Percentiles rank a stretch among this genome's conserved stretches.
Evolutionary conservation across 139 green algal species (phyloP).

Genomic region (Chlamydomonas sp.): DNA sequence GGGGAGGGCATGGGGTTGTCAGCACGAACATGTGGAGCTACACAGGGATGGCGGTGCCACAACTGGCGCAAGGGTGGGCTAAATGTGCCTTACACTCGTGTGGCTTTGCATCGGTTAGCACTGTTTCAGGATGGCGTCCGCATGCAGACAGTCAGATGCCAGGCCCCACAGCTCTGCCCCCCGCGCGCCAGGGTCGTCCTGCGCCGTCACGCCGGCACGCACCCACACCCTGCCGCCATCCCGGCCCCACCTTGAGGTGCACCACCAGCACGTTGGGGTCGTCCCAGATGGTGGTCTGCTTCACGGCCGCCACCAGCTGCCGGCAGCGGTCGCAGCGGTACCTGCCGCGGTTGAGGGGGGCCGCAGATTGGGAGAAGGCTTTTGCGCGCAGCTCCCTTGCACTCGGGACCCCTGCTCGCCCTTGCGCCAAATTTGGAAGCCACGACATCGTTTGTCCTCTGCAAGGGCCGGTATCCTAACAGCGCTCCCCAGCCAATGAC

Average conservation of each 20-base stretch:
- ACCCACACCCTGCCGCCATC: not conserved
- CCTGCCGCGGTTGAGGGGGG: not conserved
- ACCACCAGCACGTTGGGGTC: conserved; percentile 86
- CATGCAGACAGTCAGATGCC: not conserved
- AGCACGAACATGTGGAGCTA: not conserved
- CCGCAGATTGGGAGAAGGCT: not conserved
- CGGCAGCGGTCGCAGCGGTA: conserved; percentile 67
- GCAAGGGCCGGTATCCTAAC: not conserved
- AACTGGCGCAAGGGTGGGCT: too few species aligned
- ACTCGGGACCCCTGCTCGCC: not conserved
- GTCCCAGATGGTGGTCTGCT: conserved; percentile 71
- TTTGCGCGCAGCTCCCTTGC: too few species aligned
- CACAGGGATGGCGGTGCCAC: not conserved
- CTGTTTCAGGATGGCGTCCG: too few species aligned
- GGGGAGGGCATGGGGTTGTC: not conserved
- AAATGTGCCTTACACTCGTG: too few species aligned
- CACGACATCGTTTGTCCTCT: not conserved
- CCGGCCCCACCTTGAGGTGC: conserved; percentile 77
- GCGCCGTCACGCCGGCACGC: not conserved
- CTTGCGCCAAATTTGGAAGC: not conserved
- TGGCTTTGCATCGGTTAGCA: too few species aligned
- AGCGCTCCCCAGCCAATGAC: not conserved
- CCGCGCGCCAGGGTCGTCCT: not conserved
- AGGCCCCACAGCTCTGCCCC: not conserved
- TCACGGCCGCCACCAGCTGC: conserved; percentile 50